These are phyloP conservation scores for Auxenochlorella protothecoides DNA, from an alignment of 139 green algal genomes.

Conservation along the genomic window DNA sequence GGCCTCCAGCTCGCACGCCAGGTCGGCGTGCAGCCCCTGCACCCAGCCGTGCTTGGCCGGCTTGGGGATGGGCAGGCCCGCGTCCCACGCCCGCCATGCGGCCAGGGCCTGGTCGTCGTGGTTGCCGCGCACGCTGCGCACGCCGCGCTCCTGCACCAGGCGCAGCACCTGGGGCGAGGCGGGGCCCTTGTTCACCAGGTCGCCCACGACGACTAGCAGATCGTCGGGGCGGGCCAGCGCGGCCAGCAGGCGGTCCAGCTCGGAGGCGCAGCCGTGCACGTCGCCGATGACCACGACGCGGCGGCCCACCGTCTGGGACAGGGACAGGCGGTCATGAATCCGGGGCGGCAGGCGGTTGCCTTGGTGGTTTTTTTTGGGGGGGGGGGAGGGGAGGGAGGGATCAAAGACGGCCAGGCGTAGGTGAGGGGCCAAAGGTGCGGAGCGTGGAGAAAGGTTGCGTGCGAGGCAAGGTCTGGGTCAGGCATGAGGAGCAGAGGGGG, in stretches of 20 bases:
- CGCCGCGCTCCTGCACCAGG: slow-evolving; percentile 1
- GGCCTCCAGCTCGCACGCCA: not conserved
- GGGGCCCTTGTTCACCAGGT: slow-evolving; percentile 40
- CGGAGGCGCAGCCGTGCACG: not conserved
- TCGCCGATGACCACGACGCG: too few species aligned
- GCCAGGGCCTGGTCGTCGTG: slow-evolving; percentile 32
- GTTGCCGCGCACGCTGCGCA: slow-evolving; percentile 29
- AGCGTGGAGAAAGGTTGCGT: too few species aligned
- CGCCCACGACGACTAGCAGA: slow-evolving; percentile 26
- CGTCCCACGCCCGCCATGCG: not conserved
- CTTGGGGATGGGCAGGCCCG: slow-evolving; percentile 1
- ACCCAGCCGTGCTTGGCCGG: slow-evolving; percentile 6
- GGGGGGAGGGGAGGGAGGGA: too few species aligned
- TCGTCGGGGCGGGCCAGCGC: slow-evolving; percentile 11
- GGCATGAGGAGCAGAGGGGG: too few species aligned
- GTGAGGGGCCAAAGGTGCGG: too few species aligned
- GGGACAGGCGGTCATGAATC: too few species aligned
- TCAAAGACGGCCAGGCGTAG: too few species aligned
- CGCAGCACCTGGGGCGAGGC: slow-evolving; percentile 21
- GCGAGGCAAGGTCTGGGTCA: too few species aligned
- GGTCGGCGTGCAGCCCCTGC: not conserved
- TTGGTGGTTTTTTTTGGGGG: too few species aligned
- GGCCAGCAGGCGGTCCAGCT: slow-evolving; percentile 30
- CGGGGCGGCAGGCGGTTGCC: too few species aligned
- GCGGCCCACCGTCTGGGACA: too few species aligned